Conservation (phyloP, 2,329 filamentous ascomycete genomes). For the Ophiocordyceps polyrhachis-furcata region DNA sequence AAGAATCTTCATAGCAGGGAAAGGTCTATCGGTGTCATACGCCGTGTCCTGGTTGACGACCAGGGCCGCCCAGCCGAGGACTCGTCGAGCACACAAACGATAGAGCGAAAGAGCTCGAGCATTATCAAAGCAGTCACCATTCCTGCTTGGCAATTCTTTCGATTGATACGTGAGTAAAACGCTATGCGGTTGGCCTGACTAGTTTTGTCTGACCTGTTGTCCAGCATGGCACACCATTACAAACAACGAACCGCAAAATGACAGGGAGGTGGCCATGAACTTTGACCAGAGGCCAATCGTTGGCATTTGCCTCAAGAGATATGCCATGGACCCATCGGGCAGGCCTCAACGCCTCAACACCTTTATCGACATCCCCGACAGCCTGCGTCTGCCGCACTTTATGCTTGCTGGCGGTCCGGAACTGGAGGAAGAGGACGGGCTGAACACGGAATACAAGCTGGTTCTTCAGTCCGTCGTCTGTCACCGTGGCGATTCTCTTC, state of each 20-base stretch:
- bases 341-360: conserved; percentile 56
- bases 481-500: conserved; percentile 67
- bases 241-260: conserved; percentile 34
- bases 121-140: conserved; percentile 72
- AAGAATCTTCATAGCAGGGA: conserved; percentile 16
- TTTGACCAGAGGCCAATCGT: conserved; percentile 75
- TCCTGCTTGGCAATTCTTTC: conserved; percentile 96
- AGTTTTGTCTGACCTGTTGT: neutral
- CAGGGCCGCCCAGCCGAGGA: conserved; percentile 24
- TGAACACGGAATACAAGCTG: conserved; percentile 83
- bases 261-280: conserved; percentile 73
- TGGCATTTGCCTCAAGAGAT: conserved; percentile 84
- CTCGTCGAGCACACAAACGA: conserved; percentile 22
- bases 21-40: conserved; percentile 41
- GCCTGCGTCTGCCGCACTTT: conserved; percentile 72
- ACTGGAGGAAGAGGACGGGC: conserved; percentile 38
- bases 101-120: conserved; percentile 25
- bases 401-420: conserved; percentile 58
- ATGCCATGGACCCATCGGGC: conserved; percentile 50
- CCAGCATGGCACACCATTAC: conserved; percentile 64
- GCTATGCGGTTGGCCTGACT: neutral
- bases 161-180: conserved; percentile 55
- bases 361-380: conserved; percentile 72
- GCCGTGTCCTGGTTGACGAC: conserved; percentile 36
- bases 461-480: conserved; percentile 84